Base-by-base conservation (phyloP, 2,329 filamentous ascomycete genomes). In the Claviceps sp. region DNA sequence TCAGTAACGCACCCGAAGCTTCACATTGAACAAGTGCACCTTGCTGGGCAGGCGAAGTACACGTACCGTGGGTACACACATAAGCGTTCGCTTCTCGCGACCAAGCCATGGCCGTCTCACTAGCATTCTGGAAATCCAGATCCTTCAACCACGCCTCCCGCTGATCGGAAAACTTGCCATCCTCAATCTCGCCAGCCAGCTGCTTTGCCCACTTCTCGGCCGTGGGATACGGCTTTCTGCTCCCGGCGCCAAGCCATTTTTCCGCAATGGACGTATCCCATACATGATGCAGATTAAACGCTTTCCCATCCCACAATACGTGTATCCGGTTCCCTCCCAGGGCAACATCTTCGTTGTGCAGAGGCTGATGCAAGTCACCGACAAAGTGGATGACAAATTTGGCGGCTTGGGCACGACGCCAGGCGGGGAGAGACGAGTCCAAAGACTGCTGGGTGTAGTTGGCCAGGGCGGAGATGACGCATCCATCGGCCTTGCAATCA, bases 181-280 rank as follows among this genome's bases (percentile, higher is more conserved):
- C 64, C 48, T 67, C 69, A 54, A 87, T 82, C 58, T 76, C 72
- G 1, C 63, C 57, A 6, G 74, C 72, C 22, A 87, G 71, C 51
- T 72, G 66, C n/a, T 70, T 67, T 1, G 82, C 78, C 77, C 82
- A 85, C 43, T 62, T 63, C 49, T 69, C 63, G 1, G 79, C 81
- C 46, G 74, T 68, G 5, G 65, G 63, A 54, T 75, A 79, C 1
- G 75, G 64, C 66, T 70, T 64, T 61, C 77, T 67, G 41, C 70
- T 67, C 44, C 70, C 62, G n/a, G 74, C 78, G 2, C 82, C 82
- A 1, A 84, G 70, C 60, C 78, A 67, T 61, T 82, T 78, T 67
- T 85, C 82, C 0, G 79, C 75, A 55, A 88, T 87, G 57, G 76
- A 78, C 50, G 76, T 79, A 62, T 89, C 85, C 85, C 85, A 89